Base-by-base conservation (phyloP, 2,329 filamentous ascomycete species). In the Beauveria brongniartii region DNA sequence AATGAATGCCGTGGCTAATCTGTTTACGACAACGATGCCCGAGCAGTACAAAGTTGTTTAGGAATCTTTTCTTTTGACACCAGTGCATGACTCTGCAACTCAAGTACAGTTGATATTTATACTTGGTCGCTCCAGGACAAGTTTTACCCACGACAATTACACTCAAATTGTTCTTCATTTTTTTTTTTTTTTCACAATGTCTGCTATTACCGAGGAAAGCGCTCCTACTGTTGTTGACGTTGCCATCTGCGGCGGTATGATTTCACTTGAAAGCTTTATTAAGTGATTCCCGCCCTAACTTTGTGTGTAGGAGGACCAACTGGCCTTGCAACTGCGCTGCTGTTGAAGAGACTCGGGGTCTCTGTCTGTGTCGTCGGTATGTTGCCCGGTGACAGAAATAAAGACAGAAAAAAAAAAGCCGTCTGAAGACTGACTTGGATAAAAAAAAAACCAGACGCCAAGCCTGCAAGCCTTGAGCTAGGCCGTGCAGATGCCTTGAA, bases 401-500 rank as follows among this genome's bases (percentile, higher is more conserved):
- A 18, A 18, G 12, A 22, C 2, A 3, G 1, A 28, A 28, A 9
- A 43, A 10, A 1, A 28, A 28, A 3, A 9, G 14, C 6, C 18
- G 43, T 46, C 18, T 30, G 12, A n/a, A 14, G 16, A 47, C 37
- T 59, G 44, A 59, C 18, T 34, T 34, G 30, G 1, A 3, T n/a
- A 9, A 12, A n/a, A 1, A 48, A 18, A 12, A n/a, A 1, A 48
- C 2, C 2, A 78, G 77, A 77, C 46, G 72, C 68, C 50, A 78
- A 78, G 63, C 64, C 71, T 1, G 68, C 67, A 0, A 71, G 74
- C 0, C 65, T 80, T 3, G 69, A 74, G 3, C 65, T 79, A 3
- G 78, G 78, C 2, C 70, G 78, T 22, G 78, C 78, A 43, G 78
- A 80, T 66, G 78, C 78, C 0, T 68, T 80, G 58, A 80, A 80